phyloP scores from a whole-genome alignment of 257 asterid genomes.

The Solanum peruvianum region DNA sequence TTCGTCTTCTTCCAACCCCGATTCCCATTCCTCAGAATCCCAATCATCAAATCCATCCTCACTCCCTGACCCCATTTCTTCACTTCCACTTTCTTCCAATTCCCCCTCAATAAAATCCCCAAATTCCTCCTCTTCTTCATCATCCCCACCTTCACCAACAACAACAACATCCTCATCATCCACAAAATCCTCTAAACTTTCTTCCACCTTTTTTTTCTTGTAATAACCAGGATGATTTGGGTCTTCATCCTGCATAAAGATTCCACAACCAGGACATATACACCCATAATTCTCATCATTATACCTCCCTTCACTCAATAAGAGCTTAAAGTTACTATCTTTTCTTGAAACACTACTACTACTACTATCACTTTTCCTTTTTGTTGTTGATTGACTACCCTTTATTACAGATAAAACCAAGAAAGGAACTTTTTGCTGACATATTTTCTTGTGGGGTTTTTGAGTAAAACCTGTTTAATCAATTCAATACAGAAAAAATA shows the following conservation, averaged over 20 bases:
- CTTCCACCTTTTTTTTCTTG: slow-evolving; percentile 31
- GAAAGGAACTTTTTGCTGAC: slow-evolving; percentile 6
- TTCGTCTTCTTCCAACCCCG: slow-evolving; percentile 38
- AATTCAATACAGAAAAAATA: neutral
- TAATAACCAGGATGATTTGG: slow-evolving; percentile 78
- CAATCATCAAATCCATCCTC: slow-evolving; percentile 33
- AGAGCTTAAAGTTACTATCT: slow-evolving; percentile 24
- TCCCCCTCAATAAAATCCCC: slow-evolving; percentile 7
- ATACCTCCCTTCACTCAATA: slow-evolving; percentile 83
- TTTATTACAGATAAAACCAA: slow-evolving; percentile 21
- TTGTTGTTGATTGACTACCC: slow-evolving; percentile 28
- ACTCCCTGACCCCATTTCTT: slow-evolving; percentile 25
- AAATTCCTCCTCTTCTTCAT: slow-evolving; percentile 25
- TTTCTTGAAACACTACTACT: slow-evolving; percentile 25
- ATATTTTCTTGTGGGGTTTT: slow-evolving; percentile 10
- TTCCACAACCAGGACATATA: slow-evolving; percentile 92
- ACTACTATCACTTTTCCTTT: slow-evolving; percentile 23
- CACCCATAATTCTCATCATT: slow-evolving; percentile 60
- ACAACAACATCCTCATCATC: slow-evolving; percentile 35
- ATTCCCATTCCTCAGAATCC: slow-evolving; percentile 59
- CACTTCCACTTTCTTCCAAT: slow-evolving; percentile 7
- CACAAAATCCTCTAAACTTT: neutral
- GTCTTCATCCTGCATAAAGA: slow-evolving; percentile 81
- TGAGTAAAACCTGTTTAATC: slow-evolving; percentile 22
- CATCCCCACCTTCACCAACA: slow-evolving; percentile 25